Percentiles rank a stretch among this genome's conserved stretches.
Conservation (phyloP, 1,284 basidiomycete species). For the Gymnopus androsaceus region DNA sequence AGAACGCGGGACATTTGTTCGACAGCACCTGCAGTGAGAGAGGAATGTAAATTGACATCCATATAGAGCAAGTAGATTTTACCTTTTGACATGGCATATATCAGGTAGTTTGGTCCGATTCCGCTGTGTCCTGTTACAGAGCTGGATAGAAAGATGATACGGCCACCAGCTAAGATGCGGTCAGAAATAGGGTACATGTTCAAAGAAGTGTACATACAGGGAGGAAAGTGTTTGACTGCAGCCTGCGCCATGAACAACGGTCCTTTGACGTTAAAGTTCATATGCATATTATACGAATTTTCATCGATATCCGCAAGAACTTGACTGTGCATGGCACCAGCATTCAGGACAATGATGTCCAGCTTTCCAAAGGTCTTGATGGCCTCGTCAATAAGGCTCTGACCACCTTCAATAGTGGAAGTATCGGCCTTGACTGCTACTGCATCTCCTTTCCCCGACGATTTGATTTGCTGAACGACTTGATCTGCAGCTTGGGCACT, state of each 20-base stretch:
- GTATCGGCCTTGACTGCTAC: constrained; percentile 54
- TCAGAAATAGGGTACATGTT: neutral
- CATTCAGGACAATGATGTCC: constrained; percentile 59
- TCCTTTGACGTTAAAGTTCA: constrained; percentile 57
- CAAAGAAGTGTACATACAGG: constrained; percentile 35
- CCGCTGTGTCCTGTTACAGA: constrained; percentile 44
- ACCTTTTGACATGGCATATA: constrained; percentile 52
- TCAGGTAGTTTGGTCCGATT: constrained; percentile 40
- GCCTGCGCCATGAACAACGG: constrained; percentile 57
- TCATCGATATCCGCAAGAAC: constrained; percentile 50
- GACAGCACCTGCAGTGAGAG: constrained; percentile 43
- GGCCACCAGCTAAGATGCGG: constrained; percentile 39
- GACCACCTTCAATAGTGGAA: constrained; percentile 46
- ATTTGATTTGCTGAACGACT: constrained; percentile 46
- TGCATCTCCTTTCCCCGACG: constrained; percentile 45
- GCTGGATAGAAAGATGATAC: constrained; percentile 58
- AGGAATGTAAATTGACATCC: too few relatives aligned
- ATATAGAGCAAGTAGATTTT: too few relatives aligned
- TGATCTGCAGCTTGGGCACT: constrained; percentile 39
- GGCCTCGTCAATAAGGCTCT: constrained; percentile 46
- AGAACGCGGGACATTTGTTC: constrained; percentile 59
- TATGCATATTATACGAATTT: constrained; percentile 46
- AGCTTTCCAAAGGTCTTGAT: constrained; percentile 49
- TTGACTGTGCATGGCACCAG: constrained; percentile 51
- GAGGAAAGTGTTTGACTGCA: constrained; percentile 42